These are phyloP conservation scores for Thuidium tamariscinum DNA, from an alignment of 225 moss, liverwort and hornwort genomes.

Conservation along the genomic window DNA sequence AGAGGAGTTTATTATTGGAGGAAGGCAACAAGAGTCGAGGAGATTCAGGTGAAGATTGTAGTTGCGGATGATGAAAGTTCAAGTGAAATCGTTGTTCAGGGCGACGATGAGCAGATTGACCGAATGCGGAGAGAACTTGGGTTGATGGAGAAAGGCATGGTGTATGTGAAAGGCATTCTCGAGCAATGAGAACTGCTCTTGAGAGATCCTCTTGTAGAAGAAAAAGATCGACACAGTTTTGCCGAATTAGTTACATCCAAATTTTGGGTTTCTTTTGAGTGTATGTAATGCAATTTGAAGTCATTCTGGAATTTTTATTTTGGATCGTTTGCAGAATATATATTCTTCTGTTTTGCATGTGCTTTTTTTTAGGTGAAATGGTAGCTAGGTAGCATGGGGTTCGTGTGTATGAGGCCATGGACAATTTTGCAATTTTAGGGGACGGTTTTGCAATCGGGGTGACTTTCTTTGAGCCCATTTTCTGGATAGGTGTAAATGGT, in stretches of 20 bases:
- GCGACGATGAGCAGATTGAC: slow-evolving; percentile 92
- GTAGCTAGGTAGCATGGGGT: not conserved
- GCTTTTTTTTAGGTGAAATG: not conserved
- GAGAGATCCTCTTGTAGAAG: not conserved
- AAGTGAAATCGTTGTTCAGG: slow-evolving; percentile 79
- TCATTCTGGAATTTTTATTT: not conserved
- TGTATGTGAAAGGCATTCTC: slow-evolving; percentile 85
- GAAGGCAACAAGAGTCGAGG: slow-evolving; percentile 81
- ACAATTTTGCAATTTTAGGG: not conserved
- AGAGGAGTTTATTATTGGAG: slow-evolving; percentile 96
- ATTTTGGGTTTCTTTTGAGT: not conserved
- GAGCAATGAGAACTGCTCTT: slow-evolving; percentile 42
- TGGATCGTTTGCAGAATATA: not conserved
- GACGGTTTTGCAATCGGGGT: not conserved
- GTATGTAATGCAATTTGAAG: not conserved
- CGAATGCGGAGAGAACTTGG: slow-evolving; percentile 77
- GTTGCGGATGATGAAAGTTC: slow-evolving; percentile 77
- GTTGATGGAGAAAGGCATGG: slow-evolving; percentile 97
- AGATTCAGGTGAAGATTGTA: slow-evolving; percentile 91
- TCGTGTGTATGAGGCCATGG: not conserved
- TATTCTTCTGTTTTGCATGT: not conserved
- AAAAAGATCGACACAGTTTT: slow-evolving; percentile 6
- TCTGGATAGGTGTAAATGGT: not conserved
- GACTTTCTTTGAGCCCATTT: not conserved
- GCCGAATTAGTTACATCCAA: not conserved